phyloP scores from a whole-genome alignment of 2,329 filamentous ascomycete genomes.

The Scorias spongiosa region DNA sequence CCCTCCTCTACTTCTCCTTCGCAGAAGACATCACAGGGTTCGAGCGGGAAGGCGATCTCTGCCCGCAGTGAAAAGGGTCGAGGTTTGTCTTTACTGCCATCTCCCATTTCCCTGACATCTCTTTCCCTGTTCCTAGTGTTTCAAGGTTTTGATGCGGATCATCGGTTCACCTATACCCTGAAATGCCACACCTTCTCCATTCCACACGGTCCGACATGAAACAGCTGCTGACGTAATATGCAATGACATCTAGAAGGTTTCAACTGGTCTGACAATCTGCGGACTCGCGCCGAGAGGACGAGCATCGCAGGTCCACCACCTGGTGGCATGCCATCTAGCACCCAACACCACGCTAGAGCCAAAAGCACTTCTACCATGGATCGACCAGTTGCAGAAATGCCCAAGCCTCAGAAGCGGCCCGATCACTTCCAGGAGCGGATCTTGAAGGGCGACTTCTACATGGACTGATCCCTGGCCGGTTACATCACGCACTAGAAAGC shows the following conservation, averaged over 20 bases:
- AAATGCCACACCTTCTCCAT: too few relatives aligned
- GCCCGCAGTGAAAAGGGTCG: conserved; percentile 40
- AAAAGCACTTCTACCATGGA: conserved; percentile 53
- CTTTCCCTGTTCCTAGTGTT: conserved; percentile 8
- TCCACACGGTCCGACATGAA: background rate
- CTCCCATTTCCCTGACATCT: conserved; percentile 5
- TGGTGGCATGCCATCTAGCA: background rate
- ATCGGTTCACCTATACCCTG: too few relatives aligned
- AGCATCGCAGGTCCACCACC: conserved; percentile 32
- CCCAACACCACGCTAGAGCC: conserved; percentile 42
- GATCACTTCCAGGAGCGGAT: conserved; percentile 96
- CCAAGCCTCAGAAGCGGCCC: conserved; percentile 39
- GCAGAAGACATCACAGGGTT: conserved; percentile 13
- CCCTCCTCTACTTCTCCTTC: background rate
- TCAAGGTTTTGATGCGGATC: background rate
- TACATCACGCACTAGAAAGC: too few relatives aligned
- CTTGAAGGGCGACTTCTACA: conserved; percentile 93
- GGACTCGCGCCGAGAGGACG: conserved; percentile 69
- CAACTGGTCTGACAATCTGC: conserved; percentile 94
- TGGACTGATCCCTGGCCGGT: conserved; percentile 46
- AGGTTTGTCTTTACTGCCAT: conserved; percentile 36
- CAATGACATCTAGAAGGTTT: conserved; percentile 49
- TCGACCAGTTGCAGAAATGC: conserved; percentile 31
- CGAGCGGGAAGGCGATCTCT: conserved; percentile 25
- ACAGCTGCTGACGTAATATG: background rate